Percentiles rank a stretch among this genome's conserved stretches.
Conservation (phyloP, 768 basidiomycete genomes). For the Russula sp. region DNA sequence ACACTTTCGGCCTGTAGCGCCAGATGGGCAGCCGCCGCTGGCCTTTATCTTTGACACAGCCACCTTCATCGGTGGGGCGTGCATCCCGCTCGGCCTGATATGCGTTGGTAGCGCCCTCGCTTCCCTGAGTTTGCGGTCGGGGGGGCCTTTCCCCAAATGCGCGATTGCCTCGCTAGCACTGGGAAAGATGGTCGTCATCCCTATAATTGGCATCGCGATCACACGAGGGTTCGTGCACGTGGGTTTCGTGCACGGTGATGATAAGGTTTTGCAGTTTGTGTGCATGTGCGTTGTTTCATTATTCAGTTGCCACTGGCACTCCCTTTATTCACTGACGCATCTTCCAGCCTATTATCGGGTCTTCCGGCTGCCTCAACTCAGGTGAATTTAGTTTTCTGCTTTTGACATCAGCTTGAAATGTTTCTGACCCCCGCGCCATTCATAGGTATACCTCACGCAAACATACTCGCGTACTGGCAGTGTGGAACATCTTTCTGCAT, state of each 20-base stretch:
- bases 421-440: not conserved
- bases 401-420: not conserved
- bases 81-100: constrained; percentile 61
- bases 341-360: constrained; percentile 30
- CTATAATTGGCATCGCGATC: constrained; percentile 59
- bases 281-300: constrained; percentile 54
- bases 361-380: constrained; percentile 28
- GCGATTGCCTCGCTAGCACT: constrained; percentile 54
- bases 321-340: constrained; percentile 47
- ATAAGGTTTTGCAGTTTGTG: constrained; percentile 62
- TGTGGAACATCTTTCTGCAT: constrained; percentile 58
- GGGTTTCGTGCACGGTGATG: constrained; percentile 48
- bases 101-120: constrained; percentile 64
- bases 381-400: constrained; percentile 1
- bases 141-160: constrained; percentile 47
- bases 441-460: constrained; percentile 60
- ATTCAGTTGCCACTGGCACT: constrained; percentile 38
- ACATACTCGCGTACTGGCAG: constrained; percentile 63
- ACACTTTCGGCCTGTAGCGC: constrained; percentile 41
- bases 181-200: constrained; percentile 54
- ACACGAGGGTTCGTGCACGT: constrained; percentile 45
- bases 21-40: constrained; percentile 67
- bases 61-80: constrained; percentile 58
- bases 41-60: constrained; percentile 57
- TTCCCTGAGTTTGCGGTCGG: constrained; percentile 49